These are phyloP conservation scores for Oropetium thomaeum DNA, from an alignment of 176 grass and related monocot species.

Conservation along the genomic window DNA sequence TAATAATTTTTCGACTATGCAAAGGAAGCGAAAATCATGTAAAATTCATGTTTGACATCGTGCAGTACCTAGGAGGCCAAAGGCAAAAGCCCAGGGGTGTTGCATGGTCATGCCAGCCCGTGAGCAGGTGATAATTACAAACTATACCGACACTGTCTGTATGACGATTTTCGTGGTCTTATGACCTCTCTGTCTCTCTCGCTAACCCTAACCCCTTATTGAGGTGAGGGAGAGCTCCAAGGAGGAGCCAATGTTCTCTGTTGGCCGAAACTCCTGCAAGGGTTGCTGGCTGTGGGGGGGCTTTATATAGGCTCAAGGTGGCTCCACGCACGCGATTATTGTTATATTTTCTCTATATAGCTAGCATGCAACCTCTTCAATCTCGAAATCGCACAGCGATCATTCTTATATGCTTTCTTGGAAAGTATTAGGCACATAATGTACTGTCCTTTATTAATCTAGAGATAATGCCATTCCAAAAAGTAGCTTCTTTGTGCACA, in stretches of 20 bases:
- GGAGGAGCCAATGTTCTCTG: conserved; percentile 12
- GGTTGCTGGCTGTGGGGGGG: background rate
- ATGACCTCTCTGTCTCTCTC: conserved; percentile 5
- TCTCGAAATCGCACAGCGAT: background rate
- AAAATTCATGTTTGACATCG: too few species aligned
- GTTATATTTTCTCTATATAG: background rate
- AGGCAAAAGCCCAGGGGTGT: conserved; percentile 58
- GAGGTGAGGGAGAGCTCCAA: conserved; percentile 27
- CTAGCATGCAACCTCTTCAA: background rate
- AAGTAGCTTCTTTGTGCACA: conserved; percentile 1
- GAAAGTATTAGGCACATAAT: background rate
- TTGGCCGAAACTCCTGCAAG: conserved; percentile 31
- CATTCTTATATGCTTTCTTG: background rate
- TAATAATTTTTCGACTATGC: too few species aligned
- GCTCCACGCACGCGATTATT: background rate
- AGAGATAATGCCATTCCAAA: conserved; percentile 13
- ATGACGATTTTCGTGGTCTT: too few species aligned
- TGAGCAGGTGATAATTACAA: background rate
- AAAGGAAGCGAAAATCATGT: too few species aligned
- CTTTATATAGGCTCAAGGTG: conserved; percentile 39
- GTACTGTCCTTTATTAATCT: background rate
- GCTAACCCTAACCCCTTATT: conserved; percentile 28
- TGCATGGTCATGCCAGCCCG: conserved; percentile 25
- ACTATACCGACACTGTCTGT: too few species aligned
- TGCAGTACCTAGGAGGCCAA: conserved; percentile 75